Conservation (phyloP, 139 green algal genomes). For the Auxenochlorella protothecoides region DNA sequence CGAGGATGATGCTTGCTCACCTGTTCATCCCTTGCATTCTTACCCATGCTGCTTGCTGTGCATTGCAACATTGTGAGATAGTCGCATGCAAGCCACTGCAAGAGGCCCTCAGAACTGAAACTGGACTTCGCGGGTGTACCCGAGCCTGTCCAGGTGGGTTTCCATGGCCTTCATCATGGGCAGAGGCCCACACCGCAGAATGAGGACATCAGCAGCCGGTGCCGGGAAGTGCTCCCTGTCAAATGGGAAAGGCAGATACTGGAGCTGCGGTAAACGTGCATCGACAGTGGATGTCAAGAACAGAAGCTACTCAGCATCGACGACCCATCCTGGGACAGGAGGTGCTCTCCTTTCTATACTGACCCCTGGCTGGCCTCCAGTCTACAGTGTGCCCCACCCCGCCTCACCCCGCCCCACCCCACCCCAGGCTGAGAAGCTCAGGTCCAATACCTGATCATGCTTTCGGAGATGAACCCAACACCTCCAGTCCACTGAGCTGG, state of each 20-base stretch:
- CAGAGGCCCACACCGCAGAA: conserved; percentile 73
- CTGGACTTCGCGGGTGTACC: conserved; percentile 59
- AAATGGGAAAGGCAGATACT: too few species aligned
- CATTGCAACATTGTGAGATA: too few species aligned
- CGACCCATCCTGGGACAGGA: too few species aligned
- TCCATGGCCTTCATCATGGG: conserved; percentile 88
- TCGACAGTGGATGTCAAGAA: too few species aligned
- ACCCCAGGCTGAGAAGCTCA: background rate
- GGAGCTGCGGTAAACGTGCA: too few species aligned
- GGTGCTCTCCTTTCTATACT: too few species aligned
- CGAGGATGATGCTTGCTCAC: too few species aligned
- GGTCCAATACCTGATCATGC: conserved; percentile 49
- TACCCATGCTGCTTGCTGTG: too few species aligned
- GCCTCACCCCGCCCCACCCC: background rate
- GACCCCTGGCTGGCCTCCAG: too few species aligned
- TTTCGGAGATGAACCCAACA: conserved; percentile 62
- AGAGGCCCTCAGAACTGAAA: conserved; percentile 73
- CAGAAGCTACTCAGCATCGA: too few species aligned
- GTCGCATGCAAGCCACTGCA: too few species aligned
- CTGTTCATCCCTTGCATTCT: too few species aligned
- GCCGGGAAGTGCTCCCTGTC: conserved; percentile 38
- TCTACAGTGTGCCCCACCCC: background rate
- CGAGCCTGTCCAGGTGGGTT: conserved; percentile 53
- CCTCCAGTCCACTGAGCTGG: conserved; percentile 55
- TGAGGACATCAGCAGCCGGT: conserved; percentile 33